Base-by-base conservation (phyloP, 2,329 filamentous ascomycete genomes). In the Colletotrichum neosansevieriae region DNA sequence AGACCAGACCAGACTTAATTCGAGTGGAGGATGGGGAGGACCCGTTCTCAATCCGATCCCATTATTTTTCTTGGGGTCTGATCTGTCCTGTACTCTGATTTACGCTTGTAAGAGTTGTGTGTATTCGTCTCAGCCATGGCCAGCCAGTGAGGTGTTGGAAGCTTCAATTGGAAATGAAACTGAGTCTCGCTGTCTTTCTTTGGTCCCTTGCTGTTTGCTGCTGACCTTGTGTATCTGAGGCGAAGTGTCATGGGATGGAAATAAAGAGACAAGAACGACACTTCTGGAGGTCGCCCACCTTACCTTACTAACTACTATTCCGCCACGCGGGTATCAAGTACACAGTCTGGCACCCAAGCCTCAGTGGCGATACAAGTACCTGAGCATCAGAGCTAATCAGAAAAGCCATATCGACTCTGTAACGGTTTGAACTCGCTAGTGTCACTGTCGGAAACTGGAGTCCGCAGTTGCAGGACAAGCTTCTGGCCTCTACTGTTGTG, bases 401-500 rank as follows among this genome's bases (percentile, higher is more conserved):
- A 44, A 36, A 17, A 51, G 11, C 51, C 19, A 38, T 34, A 47
- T 32, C 38, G 17, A 64, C n/a, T 68, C 65, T 68, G 60, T 68
- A 68, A 59, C 38, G 47, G 29, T 3, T 21, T 21, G 21, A 21
- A 21, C 21, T 21, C 21, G 21, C 21, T 21, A 21, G 21, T 21
- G 21, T 21, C 21, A 3, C 21, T 21, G 21, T 21, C 21, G 21
- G 21, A 21, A 21, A 21, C 21, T 21, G 21, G 21, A 21, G 21
- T 21, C 21, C 21, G 21, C 21, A 21, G 21, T 21, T 21, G 21
- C 21, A 21, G 21, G 2, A 21, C 58, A 67, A 67, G 63, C 63
- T 63, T 67, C 51, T 17, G 36, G 44, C 50, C n/a, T 63, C 50
- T 58, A 58, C 59, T 51, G 44, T 51, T 21, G 64, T 51, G 51